Percentiles rank a stretch among this genome's conserved stretches.
phyloP scores from a whole-genome alignment of 1,284 basidiomycete genomes.

The Vanrija pseudolonga region DNA sequence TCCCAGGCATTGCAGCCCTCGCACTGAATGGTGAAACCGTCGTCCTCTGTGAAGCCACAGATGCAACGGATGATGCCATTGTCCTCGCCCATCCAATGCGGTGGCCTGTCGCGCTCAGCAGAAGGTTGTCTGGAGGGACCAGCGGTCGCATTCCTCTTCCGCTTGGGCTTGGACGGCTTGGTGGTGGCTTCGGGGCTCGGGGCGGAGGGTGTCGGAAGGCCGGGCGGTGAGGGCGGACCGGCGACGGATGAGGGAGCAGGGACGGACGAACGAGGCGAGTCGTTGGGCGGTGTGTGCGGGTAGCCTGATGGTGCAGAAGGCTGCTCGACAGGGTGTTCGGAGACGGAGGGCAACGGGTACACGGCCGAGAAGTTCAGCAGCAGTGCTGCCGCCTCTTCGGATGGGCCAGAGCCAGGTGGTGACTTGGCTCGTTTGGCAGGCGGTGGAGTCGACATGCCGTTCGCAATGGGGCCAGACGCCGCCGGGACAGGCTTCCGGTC shows the following conservation, averaged over 20 bases:
- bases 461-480: background rate
- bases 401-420: slow-evolving; percentile 13
- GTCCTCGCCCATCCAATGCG: slow-evolving; percentile 47
- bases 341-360: slow-evolving; percentile 1
- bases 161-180: slow-evolving; percentile 30
- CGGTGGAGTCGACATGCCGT: background rate
- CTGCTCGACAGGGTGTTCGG: background rate
- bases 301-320: slow-evolving; percentile 9
- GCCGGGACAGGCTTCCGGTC: background rate
- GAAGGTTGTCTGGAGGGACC: slow-evolving; percentile 35
- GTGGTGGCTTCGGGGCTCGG: slow-evolving; percentile 18
- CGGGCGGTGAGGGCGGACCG: slow-evolving; percentile 13
- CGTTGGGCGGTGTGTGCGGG: slow-evolving; percentile 32
- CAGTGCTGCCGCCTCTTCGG: slow-evolving; percentile 28
- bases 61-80: slow-evolving; percentile 49
- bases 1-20: slow-evolving; percentile 86
- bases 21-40: slow-evolving; percentile 89
- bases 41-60: slow-evolving; percentile 60
- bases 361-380: slow-evolving; percentile 30
- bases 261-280: slow-evolving; percentile 10
- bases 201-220: slow-evolving; percentile 11
- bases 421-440: background rate
- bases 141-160: slow-evolving; percentile 32
- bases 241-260: slow-evolving; percentile 6
- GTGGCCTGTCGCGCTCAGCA: slow-evolving; percentile 15